Conservation (phyloP, 257 asterid genomes). For the Agastache rugosa region DNA sequence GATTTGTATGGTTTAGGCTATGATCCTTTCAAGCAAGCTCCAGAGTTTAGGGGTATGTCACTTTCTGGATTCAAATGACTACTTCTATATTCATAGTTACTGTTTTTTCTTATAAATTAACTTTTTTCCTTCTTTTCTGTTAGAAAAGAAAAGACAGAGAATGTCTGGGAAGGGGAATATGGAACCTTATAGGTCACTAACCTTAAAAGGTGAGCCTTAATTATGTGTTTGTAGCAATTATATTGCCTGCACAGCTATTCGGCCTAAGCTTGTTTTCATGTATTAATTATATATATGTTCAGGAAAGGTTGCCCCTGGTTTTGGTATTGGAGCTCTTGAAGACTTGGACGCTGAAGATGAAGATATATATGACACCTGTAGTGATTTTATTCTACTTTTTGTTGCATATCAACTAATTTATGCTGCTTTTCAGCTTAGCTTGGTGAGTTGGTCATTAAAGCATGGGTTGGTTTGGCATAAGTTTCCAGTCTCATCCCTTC, state of each 20-base stretch:
- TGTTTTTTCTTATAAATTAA: not conserved
- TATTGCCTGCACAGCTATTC: conserved; percentile 13
- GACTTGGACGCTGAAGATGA: conserved; percentile 94
- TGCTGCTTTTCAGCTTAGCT: conserved; percentile 25
- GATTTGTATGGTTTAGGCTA: conserved; percentile 88
- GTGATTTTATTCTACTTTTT: conserved; percentile 32
- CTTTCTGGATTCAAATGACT: conserved; percentile 32
- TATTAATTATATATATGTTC: conserved; percentile 42
- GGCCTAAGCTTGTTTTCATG: conserved; percentile 32
- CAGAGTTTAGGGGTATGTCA: conserved; percentile 91
- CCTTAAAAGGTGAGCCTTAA: conserved; percentile 57
- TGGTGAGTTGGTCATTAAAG: conserved; percentile 19
- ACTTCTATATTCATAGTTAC: conserved; percentile 18
- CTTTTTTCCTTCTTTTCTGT: conserved; percentile 27
- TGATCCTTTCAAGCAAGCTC: conserved; percentile 98
- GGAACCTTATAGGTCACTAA: conserved; percentile 51
- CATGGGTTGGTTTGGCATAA: not conserved
- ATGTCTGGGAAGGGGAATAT: conserved; percentile 55
- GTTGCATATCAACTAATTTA: conserved; percentile 20
- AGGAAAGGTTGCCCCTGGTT: conserved; percentile 92
- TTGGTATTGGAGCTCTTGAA: conserved; percentile 97
- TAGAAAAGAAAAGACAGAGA: conserved; percentile 81
- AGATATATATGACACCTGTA: conserved; percentile 87
- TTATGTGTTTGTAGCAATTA: conserved; percentile 10
- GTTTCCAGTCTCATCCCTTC: not conserved